These are phyloP conservation scores for Bipolaris sorokiniana DNA, from an alignment of 2,329 filamentous ascomycete genomes.

Conservation along the genomic window DNA sequence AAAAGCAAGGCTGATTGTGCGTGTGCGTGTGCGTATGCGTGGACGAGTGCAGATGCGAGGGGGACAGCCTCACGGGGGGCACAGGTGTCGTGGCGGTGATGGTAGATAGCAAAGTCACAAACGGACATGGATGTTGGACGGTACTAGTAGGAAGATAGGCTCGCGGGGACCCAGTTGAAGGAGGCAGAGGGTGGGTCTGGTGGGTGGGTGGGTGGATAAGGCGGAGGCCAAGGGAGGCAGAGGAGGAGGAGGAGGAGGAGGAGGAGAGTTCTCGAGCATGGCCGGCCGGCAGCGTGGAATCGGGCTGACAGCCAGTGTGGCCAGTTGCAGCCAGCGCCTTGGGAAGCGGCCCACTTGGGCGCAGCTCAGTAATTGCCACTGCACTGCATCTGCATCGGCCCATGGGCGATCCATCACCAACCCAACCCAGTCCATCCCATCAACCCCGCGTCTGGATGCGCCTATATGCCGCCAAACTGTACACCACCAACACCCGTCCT, in stretches of 20 bases:
- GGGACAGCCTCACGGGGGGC: too few species aligned
- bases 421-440: conserved; percentile 10
- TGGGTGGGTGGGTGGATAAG: too few species aligned
- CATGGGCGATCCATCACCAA: too few species aligned
- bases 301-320: conserved; percentile 31
- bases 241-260: too few species aligned
- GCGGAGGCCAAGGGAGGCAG: too few species aligned
- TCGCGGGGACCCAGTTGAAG: too few species aligned
- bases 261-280: not conserved
- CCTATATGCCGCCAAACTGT: not conserved
- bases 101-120: too few species aligned
- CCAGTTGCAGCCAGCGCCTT: conserved; percentile 28
- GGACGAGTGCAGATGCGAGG: not conserved
- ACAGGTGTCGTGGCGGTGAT: too few species aligned
- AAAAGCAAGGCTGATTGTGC: not conserved
- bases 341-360: conserved; percentile 25
- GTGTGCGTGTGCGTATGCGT: not conserved
- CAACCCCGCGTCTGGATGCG: conserved; percentile 25
- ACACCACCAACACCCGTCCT: not conserved
- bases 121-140: too few species aligned
- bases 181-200: too few species aligned
- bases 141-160: too few species aligned
- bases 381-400: not conserved
- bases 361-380: conserved; percentile 28
- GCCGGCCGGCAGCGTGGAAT: conserved; percentile 33